Evolutionary conservation across 2,329 filamentous ascomycete genomes (phyloP), one percentile per base, ranked within the genome.

Genomic region (Alternaria angustiovoidea): DNA sequence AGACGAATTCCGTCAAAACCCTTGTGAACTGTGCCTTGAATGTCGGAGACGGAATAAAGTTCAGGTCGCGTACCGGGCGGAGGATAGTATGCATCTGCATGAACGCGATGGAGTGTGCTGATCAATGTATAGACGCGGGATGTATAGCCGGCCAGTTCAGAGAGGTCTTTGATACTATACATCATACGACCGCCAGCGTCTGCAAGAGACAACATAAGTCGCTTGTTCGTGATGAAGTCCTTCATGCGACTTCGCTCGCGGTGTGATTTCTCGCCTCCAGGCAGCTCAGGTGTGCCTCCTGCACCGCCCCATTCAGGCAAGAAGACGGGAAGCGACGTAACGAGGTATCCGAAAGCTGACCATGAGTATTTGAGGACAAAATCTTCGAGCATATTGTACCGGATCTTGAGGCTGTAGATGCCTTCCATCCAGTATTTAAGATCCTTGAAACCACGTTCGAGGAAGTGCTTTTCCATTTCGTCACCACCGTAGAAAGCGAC

Each of bases 121-220:
- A 99, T 96, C 41, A 99, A 85, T 11, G 93, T 96, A 81, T 97
- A 99, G 12, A 99, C 94, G 44, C 95, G 89, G 59, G 93, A 97
- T 0, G 95, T 99, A 81, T 98, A 96, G 22, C 95, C 95, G 5
- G 95, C 95, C 34, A 99, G 84, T 77, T 99, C 95, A 1, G 94
- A 94, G 36, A 99, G 87, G 74, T 99, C 96, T 80, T 99, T 99
- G 83, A 99, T 96, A 63, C 92, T 95, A 83, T 99, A 99, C 95
- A 99, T 99, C 93, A 99, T 97, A 47, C 95, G 88, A 26, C 94
- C 94, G 60, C 95, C 95, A 2, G 95, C 95, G 79, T 99, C 95
- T 9, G 95, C 95, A 38, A 99, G 86, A 16, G 94, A 98, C 32
- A 99, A 86, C 95, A 99, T 98, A 39, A 99, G 89, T 5, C 95